Base-by-base conservation (phyloP, 495 filamentous ascomycete genomes). In the Annulohypoxylon moriforme region DNA sequence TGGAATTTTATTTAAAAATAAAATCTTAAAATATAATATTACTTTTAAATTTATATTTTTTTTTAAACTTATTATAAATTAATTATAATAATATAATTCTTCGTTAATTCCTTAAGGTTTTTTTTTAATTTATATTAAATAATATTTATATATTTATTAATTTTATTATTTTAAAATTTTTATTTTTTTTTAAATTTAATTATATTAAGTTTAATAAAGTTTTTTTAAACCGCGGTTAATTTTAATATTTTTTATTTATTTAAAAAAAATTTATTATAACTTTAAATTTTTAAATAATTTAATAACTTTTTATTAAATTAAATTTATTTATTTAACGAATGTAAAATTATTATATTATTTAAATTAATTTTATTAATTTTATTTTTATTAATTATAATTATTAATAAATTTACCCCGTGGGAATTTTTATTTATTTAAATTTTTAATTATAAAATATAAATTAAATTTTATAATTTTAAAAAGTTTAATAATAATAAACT, bases 21-120 rank as follows among this genome's bases (percentile, higher is more conserved):
- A 58, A 58, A 10, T 58, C 40, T 58, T 58, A 58, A 58, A 58
- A 58, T 22, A 58, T 58, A 38, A 58, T 10, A 40, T 36, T 36
- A 5, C 11, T 13, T 36, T 36, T 36, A 36, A 36, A 8, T 36
- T 36, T 36, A 36, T 36, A 36, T 36, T 36, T 10, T 36, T 36
- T 36, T 36, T 36, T 10, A 4, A 36, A 36, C 10, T 36, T 36
- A 36, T 36, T 36, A 36, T 36, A 36, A 5, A 10, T 5, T 36
- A 10, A 10, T 5, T 4, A 36, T 36, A 36, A 36, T 36, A 5
- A 5, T 36, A 36, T 36, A 36, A 36, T 36, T 36, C 25, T 58
- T 58, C 24, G 22, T 24, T 40, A 58, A 40, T n/a, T 58, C 40
- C 10, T 36, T 36, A 36, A 36, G 11, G 34, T 42, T 59, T 42